Evolutionary conservation across 75 land plant species (phyloP), one percentile per base, ranked within the genome.

Genomic region (Pinus tabuliformis): DNA sequence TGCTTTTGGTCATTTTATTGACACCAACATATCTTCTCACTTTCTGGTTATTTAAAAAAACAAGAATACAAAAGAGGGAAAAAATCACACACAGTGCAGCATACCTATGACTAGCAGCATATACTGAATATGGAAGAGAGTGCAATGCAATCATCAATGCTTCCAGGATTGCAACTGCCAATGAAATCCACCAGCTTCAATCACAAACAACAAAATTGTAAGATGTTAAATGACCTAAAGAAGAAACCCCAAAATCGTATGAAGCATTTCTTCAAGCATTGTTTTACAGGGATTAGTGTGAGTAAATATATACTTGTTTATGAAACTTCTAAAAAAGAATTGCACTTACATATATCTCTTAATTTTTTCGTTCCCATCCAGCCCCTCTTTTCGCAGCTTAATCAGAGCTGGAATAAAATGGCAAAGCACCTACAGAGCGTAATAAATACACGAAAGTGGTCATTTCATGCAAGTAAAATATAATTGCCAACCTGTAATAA

Each of bases 301-400:
- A 39, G 2, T 17, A 18, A 9, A 8, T 3, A 39, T 20, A n/a
- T 39, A 39, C 20, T 39, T 66, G 71, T 30, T 39, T 66, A 39
- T 3, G 8, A 66, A 66, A 66, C 21, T 66, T 66, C 71, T 8
- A 20, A 6, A 39, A 81, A 80, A 64, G 71, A 72, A 79, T 59
- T 80, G 86, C 75, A 86, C 97, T 84, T 84, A 97, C 99, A 89
- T 97, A 85, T 97, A 97, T 79, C 89, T 77, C 80, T 97, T 97
- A 54, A 97, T 97, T 84, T 92, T 94, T 86, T 97, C 95, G 64
- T 86, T 85, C 22, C 91, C 97, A 80, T 95, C 93, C 68, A 91
- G 77, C 42, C 97, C 99, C 82, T 94, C 99, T 73, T 97, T 97
- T 33, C 99, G 89, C 64, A 94, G 89, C 90, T 89, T 92, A 68